Evolutionary conservation across 1,284 basidiomycete genomes (phyloP).

Genomic region (Cutaneotrichosporon sp.): DNA sequence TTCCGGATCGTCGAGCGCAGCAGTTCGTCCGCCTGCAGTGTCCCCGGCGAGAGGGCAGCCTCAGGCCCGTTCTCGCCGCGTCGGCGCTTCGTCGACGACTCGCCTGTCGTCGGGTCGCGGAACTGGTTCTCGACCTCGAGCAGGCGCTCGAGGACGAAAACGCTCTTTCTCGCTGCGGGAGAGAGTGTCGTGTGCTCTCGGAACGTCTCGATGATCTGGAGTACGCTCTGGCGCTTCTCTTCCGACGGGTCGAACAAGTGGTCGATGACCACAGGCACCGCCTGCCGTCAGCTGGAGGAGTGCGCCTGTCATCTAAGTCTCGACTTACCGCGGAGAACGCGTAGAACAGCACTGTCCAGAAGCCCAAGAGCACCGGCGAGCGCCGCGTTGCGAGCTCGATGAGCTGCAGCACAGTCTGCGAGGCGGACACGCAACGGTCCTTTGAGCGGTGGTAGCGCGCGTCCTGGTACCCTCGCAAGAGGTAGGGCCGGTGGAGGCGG

Average conservation of each 20-base stretch:
- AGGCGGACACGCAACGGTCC: conserved; percentile 19
- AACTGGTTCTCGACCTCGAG: conserved; percentile 18
- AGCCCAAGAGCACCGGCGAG: conserved; percentile 15
- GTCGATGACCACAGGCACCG: conserved; percentile 24
- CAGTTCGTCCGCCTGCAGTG: conserved; percentile 1
- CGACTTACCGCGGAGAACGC: conserved; percentile 23
- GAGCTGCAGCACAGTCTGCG: conserved; percentile 15
- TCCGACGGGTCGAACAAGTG: conserved; percentile 21
- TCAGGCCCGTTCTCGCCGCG: not conserved
- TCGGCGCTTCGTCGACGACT: conserved; percentile 6
- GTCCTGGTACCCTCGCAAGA: conserved; percentile 26
- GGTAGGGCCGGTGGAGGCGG: conserved; percentile 23
- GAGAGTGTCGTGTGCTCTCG: conserved; percentile 12
- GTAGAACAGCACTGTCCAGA: conserved; percentile 27
- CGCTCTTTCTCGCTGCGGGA: conserved; percentile 22
- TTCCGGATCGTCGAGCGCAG: conserved; percentile 15
- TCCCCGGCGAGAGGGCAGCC: no score
- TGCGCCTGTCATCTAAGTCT: no score
- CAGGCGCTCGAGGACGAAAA: conserved; percentile 23
- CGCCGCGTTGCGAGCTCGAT: conserved; percentile 20
- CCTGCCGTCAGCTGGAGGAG: conserved; percentile 14
- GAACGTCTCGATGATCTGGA: conserved; percentile 19
- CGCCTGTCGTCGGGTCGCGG: not conserved
- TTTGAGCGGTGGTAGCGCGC: conserved; percentile 15
- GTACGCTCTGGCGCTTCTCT: conserved; percentile 15